phyloP scores from a whole-genome alignment of 148 eudicot genomes.

The Fallopia convolvulus region DNA sequence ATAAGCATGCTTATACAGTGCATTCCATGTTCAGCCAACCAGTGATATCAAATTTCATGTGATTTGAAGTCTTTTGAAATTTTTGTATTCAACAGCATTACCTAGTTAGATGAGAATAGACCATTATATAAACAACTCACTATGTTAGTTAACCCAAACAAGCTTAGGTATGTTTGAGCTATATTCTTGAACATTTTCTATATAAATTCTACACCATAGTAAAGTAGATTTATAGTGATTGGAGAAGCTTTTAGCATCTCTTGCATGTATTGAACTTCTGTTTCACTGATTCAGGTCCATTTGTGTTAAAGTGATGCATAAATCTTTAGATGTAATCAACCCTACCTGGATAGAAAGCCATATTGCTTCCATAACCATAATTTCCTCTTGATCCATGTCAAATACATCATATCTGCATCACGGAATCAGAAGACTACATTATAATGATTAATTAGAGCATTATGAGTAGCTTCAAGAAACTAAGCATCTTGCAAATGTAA shows the following conservation, averaged over 20 bases:
- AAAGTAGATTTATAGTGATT: not conserved
- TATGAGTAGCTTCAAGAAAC: not conserved
- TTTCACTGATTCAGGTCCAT: too few species aligned
- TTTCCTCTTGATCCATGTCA: conserved; percentile 90
- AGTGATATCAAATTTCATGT: not conserved
- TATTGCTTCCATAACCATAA: conserved; percentile 98
- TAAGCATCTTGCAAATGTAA: too few species aligned
- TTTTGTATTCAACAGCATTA: not conserved
- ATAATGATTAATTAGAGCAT: not conserved
- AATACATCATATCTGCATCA: conserved; percentile 72
- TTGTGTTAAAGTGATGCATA: too few species aligned
- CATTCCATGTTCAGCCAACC: not conserved
- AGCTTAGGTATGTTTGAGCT: not conserved
- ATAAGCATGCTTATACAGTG: not conserved
- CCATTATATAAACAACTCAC: not conserved
- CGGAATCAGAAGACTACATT: conserved; percentile 1
- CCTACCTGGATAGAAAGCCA: conserved; percentile 59
- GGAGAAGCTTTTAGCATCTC: not conserved
- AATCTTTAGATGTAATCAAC: not conserved
- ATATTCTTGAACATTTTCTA: not conserved
- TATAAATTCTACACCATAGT: not conserved
- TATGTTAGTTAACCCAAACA: not conserved
- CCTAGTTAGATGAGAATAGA: not conserved
- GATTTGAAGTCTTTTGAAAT: not conserved
- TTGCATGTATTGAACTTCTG: not conserved